phyloP scores from a whole-genome alignment of 2,329 filamentous ascomycete genomes.

The Fusarium vanettenii region DNA sequence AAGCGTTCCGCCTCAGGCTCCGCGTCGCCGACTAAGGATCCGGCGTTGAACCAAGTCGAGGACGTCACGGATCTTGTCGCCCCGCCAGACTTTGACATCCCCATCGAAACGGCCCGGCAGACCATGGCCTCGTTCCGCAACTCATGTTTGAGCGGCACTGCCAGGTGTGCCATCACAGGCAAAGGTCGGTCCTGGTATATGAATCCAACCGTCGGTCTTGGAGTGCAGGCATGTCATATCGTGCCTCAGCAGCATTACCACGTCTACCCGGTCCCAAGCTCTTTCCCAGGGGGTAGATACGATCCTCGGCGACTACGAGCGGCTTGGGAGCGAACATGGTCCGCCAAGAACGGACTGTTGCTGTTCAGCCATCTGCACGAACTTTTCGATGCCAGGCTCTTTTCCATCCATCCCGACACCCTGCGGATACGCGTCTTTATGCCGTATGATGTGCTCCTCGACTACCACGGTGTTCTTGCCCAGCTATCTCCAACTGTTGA shows the following conservation, averaged over 20 bases:
- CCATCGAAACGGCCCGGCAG: not conserved
- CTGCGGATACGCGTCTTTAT: conserved; percentile 33
- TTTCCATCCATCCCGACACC: conserved; percentile 38
- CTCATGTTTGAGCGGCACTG: not conserved
- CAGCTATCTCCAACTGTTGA: too few species aligned
- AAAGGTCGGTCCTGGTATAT: conserved; percentile 22
- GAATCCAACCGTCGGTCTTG: conserved; percentile 10
- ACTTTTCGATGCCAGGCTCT: conserved; percentile 23
- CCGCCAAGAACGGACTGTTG: conserved; percentile 24
- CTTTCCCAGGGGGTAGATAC: not conserved
- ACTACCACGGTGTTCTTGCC: conserved; percentile 24
- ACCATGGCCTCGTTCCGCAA: not conserved
- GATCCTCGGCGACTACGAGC: not conserved
- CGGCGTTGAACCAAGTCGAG: not conserved
- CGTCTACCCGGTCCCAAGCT: conserved; percentile 16
- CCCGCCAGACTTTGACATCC: not conserved
- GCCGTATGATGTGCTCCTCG: conserved; percentile 24
- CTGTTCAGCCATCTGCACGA: conserved; percentile 33
- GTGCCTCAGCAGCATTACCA: conserved; percentile 33
- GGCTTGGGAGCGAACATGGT: conserved; percentile 11
- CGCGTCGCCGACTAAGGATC: not conserved
- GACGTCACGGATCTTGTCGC: not conserved
- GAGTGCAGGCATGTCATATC: conserved; percentile 32
- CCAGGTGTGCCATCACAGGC: conserved; percentile 14
- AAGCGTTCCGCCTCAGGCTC: not conserved